Evolutionary conservation across 108 stramenopile species (phyloP), one percentile per base, ranked within the genome.

Genomic region (Parmales sp.): DNA sequence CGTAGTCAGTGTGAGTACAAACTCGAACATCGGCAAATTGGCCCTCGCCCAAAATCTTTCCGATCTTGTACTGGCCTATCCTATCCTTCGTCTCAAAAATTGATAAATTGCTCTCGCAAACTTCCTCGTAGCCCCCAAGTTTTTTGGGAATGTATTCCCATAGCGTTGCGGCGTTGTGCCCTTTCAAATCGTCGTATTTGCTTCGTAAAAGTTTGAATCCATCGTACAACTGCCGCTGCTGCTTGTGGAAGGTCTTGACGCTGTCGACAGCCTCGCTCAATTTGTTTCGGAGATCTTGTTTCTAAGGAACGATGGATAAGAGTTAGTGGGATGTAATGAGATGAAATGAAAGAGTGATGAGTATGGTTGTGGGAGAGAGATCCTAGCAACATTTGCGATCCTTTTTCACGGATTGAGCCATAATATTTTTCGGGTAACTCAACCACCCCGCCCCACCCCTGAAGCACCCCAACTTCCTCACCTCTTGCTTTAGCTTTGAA

Each of bases 111-210:
- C 49, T 68, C 36, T 67, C 44, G 28, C 64, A 2, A 31, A 70
- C 45, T 48, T 74, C 60, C 5, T 37, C 31, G 64, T 70, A 68
- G 19, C 51, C 68, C 36, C 63, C 38, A 31, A 54, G 49, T 26
- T 38, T 39, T 5, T 36, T 48, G 22, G 72, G 64, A 28, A 71
- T 66, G 22, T 67, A 65, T 22, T 63, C 72, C 76, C 76, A 77
- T 19, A 77, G 48, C 16, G 70, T 66, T 22, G 39, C 72, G 18
- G 51, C 41, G n/a, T 31, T 68, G 65, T 71, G n/a, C 19, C 38
- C 36, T 43, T 77, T 77, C 19, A 64, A 22, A 34, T 72, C 76
- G 51, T 77, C 76, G 38, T 77, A 77, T 41, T 68, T 67, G 19
- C 45, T 26, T 1, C 76, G 65, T 19, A 77, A 66, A 25, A 73